Evolutionary conservation across 2,329 filamentous ascomycete genomes (phyloP), one percentile per base, ranked within the genome.

Genomic region (Periconia digitata): DNA sequence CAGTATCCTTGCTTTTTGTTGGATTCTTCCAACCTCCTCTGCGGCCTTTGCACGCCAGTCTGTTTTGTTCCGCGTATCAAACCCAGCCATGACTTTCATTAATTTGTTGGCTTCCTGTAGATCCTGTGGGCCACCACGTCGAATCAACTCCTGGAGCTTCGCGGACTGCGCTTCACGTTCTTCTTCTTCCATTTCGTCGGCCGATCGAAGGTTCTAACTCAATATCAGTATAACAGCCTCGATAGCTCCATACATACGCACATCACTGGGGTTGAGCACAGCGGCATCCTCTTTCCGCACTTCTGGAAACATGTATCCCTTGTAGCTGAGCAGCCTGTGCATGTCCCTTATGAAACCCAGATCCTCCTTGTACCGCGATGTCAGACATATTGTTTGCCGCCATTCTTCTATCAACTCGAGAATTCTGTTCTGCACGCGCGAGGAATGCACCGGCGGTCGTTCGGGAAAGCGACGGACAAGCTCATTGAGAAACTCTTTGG

Each of bases 81-180:
- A 99, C 54, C 94, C 94, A 44, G 94, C 94, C 94, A 99, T 97
- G 58, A 99, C 83, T 75, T 99, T 99, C 94, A 99, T 99, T 44
- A 99, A 79, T 60, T 90, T 86, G 69, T 97, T 99, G 45, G 94
- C 94, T 76, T 99, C 94, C 70, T 96, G 92, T 50, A 99, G 76
- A 70, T 99, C 94, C 55, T 95, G 88, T 21, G 94, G 94, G 4
- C 89, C 86, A 46, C 94, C 94, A 58, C 94, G 82, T 51, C 94
- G 86, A 67, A 99, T 97, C 44, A 99, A 79, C 74, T 99, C 94
- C 69, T 99, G 94, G 16, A 99, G 80, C 73, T 99, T 99, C n/a
- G 94, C 94, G 2, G 91, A 96, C 68, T 99, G 94, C 2, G 92
- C 92, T 61, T 92, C 90, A 48, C 84, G 84, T 70, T 99, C 94